Percentiles rank a stretch among this genome's conserved stretches.
These are phyloP conservation scores for Xylariaceae sp. DNA, from an alignment of 2,329 filamentous ascomycete genomes.

Conservation along the genomic window DNA sequence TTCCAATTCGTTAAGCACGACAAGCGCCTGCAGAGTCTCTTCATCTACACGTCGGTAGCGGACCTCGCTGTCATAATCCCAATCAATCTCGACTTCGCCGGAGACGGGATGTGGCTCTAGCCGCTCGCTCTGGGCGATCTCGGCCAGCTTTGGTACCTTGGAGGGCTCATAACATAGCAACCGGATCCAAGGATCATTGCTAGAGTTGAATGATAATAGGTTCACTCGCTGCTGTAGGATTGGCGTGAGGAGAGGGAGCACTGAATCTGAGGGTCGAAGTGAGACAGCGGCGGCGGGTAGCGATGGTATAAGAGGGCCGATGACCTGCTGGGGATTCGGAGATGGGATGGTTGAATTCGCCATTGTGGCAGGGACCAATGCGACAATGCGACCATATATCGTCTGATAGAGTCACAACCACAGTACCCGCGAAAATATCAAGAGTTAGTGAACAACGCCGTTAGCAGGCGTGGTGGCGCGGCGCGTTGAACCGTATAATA, in stretches of 20 bases:
- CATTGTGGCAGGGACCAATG: constrained; percentile 18
- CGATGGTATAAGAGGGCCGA: constrained; percentile 56
- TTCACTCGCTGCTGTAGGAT: constrained; percentile 64
- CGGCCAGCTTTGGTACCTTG: constrained; percentile 54
- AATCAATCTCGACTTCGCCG: constrained; percentile 73
- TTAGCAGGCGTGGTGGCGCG: too few relatives aligned
- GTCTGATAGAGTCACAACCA: too few relatives aligned
- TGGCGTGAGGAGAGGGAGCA: constrained; percentile 60
- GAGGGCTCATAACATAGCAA: constrained; percentile 65
- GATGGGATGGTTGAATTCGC: constrained; percentile 32
- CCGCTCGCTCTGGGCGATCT: constrained; percentile 57
- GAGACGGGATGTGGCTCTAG: constrained; percentile 79
- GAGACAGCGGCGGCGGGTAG: constrained; percentile 57
- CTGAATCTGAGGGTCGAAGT: constrained; percentile 50
- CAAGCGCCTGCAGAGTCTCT: constrained; percentile 69
- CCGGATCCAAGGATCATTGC: constrained; percentile 66
- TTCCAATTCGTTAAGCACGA: constrained; percentile 58
- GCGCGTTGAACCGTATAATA: too few relatives aligned
- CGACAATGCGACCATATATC: too few relatives aligned
- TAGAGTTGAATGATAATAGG: constrained; percentile 54
- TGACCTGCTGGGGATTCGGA: constrained; percentile 45
- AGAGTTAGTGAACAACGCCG: too few relatives aligned
- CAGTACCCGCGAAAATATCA: too few relatives aligned
- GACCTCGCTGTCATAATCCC: constrained; percentile 58
- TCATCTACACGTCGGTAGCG: constrained; percentile 66